These are phyloP conservation scores for Arbutus unedo DNA, from an alignment of 148 eudicot species.

Conservation along the genomic window DNA sequence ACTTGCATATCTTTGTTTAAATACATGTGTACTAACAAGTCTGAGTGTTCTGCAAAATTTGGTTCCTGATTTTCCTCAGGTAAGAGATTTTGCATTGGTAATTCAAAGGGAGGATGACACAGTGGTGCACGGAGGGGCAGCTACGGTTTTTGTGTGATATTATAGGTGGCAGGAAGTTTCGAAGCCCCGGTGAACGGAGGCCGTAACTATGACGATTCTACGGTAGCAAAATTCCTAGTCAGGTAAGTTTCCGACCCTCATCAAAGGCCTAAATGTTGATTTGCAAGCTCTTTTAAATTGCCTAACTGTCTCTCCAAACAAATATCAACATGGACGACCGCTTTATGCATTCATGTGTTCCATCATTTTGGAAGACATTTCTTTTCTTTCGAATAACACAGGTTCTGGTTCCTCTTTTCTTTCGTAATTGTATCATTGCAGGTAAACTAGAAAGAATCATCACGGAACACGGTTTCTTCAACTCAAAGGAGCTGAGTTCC, in stretches of 20 bases:
- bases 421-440: not conserved
- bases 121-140: constrained; percentile 33
- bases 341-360: not conserved
- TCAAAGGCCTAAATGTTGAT: constrained; percentile 26
- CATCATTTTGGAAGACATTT: not conserved
- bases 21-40: not conserved
- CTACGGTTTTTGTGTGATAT: too few relatives aligned
- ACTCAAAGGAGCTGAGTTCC: not conserved
- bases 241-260: too few relatives aligned
- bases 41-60: not conserved
- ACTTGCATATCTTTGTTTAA: too few relatives aligned
- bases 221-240: too few relatives aligned
- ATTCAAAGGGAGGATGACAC: constrained; percentile 54
- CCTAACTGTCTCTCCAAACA: not conserved
- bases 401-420: not conserved
- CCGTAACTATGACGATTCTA: too few relatives aligned
- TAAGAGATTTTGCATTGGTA: constrained; percentile 49
- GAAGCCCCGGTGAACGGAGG: too few relatives aligned
- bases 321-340: not conserved
- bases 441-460: not conserved
- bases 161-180: too few relatives aligned
- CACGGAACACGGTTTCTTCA: not conserved
- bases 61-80: constrained; percentile 25
- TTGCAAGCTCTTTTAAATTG: constrained; percentile 29
- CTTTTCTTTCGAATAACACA: not conserved